Percentiles rank a stretch among this genome's conserved stretches.
phyloP scores from a whole-genome alignment of 768 basidiomycete species.

The Calvatia gigantea region DNA sequence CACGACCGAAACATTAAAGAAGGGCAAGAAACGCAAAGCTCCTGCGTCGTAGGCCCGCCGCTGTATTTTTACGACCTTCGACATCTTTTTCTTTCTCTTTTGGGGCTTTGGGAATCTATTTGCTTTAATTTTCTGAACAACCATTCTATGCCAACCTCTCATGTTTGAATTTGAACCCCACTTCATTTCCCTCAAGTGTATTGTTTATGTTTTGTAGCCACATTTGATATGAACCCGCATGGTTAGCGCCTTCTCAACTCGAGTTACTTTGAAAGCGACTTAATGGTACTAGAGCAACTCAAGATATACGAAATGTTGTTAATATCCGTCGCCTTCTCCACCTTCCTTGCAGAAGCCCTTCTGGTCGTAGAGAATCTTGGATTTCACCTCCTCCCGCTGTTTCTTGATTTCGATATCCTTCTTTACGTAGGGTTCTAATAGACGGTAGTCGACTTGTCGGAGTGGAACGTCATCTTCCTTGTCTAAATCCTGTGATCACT shows the following conservation, averaged over 20 bases:
- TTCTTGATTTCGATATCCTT: slow-evolving; percentile 72
- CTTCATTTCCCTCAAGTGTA: slow-evolving; percentile 8
- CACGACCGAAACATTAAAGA: slow-evolving; percentile 44
- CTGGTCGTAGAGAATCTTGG: slow-evolving; percentile 77
- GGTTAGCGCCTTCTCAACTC: neutral
- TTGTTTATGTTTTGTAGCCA: slow-evolving; percentile 13
- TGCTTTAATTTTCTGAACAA: slow-evolving; percentile 15
- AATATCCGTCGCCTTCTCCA: slow-evolving; percentile 96
- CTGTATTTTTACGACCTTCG: slow-evolving; percentile 25
- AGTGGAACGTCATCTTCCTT: slow-evolving; percentile 85
- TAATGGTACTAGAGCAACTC: neutral
- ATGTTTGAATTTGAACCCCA: slow-evolving; percentile 5
- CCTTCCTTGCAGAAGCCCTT: slow-evolving; percentile 94
- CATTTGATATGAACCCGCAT: slow-evolving; percentile 7
- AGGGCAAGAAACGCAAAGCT: slow-evolving; percentile 55
- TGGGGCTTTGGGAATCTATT: slow-evolving; percentile 14
- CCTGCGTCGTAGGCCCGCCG: slow-evolving; percentile 25
- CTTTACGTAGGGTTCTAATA: slow-evolving; percentile 70
- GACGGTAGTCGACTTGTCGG: slow-evolving; percentile 66
- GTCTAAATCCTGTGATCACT: slow-evolving; percentile 73
- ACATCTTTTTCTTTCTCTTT: slow-evolving; percentile 22
- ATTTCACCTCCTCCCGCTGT: slow-evolving; percentile 77
- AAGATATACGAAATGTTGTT: slow-evolving; percentile 16
- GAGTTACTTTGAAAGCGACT: neutral
- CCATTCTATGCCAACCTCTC: slow-evolving; percentile 13